Evolutionary conservation across 148 eudicot genomes (phyloP), one percentile per base, ranked within the genome.

Genomic region (Nepenthes gracilis): DNA sequence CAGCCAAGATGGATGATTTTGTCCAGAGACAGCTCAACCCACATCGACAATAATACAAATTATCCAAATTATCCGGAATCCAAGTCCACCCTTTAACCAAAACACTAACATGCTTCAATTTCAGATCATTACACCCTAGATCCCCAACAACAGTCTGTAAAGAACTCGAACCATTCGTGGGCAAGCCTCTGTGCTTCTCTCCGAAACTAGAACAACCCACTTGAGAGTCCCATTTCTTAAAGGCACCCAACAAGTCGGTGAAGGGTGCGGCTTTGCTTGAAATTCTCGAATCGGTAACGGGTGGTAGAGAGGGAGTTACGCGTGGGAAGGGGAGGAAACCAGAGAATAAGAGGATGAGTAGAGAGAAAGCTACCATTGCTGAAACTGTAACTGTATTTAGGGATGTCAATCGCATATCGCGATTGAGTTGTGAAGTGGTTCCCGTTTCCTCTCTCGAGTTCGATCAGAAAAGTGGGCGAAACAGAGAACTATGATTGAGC

Each of bases 41-140:
- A 65, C 96, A 92, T 32, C 76, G 66, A 75, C 97, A 92, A 13
- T 72, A 69, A 73, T 88, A 85, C 85, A 92, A 67, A 80, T 80
- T 80, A 72, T 92, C 94, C 82, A 88, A 61, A 78, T 88, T 92
- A 82, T 92, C 94, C 66, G 93, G 97, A 61, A 92, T 77, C 97
- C 97, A 92, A 72, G 96, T 88, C 96, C 96, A 88, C 62, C 96
- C 94, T 73, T 85, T 83, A 6, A 88, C 87, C 82, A 92, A 73
- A 64, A 92, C 75, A 64, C 81, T 82, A 53, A 88, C 97, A 77
- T 83, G 87, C 58, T 64, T 64, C 83, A 77, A 70, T 65, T 82
- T 76, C 81, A 83, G 38, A 72, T 67, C 76, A 2, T 70, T 65
- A 52, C 97, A 89, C 14, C 67, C 61, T 52, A 69, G 43, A 35